These are phyloP conservation scores for Anthracocystis panici-leucophaei DNA, from an alignment of 1,284 basidiomycete species.

Conservation along the genomic window DNA sequence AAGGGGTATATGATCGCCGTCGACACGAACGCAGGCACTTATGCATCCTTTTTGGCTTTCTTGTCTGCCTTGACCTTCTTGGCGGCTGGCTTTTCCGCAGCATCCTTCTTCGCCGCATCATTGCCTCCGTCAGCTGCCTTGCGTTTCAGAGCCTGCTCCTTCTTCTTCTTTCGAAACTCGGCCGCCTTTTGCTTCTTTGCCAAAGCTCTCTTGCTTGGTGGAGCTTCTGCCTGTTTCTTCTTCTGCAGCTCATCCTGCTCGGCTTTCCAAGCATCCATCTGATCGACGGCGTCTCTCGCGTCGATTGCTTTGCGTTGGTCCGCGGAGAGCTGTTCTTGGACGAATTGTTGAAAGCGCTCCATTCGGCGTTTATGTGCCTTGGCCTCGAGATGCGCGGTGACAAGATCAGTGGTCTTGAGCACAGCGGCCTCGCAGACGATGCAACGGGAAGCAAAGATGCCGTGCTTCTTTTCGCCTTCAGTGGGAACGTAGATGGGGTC, in stretches of 20 bases:
- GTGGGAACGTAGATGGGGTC: slow-evolving; percentile 51
- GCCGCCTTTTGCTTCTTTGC: slow-evolving; percentile 38
- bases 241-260: slow-evolving; percentile 28
- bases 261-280: slow-evolving; percentile 39
- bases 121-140: slow-evolving; percentile 22
- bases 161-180: slow-evolving; percentile 36
- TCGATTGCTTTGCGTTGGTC: slow-evolving; percentile 29
- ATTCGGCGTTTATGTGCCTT: slow-evolving; percentile 43
- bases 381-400: slow-evolving; percentile 33
- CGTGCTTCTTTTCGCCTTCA: slow-evolving; percentile 46
- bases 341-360: slow-evolving; percentile 38
- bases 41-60: slow-evolving; percentile 4
- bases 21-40: not conserved
- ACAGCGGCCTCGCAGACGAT: slow-evolving; percentile 44
- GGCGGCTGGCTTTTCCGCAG: slow-evolving; percentile 1
- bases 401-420: slow-evolving; percentile 35
- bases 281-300: slow-evolving; percentile 43
- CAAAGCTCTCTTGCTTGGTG: slow-evolving; percentile 25
- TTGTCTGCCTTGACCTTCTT: slow-evolving; percentile 2
- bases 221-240: slow-evolving; percentile 23
- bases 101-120: not conserved
- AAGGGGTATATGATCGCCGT: slow-evolving; percentile 21
- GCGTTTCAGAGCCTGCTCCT: slow-evolving; percentile 25
- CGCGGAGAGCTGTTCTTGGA: slow-evolving; percentile 26
- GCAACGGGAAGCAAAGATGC: slow-evolving; percentile 38